Percentiles rank a stretch among this genome's conserved stretches.
phyloP scores from a whole-genome alignment of 75 land plant genomes.

The Cupressus sempervirens region DNA sequence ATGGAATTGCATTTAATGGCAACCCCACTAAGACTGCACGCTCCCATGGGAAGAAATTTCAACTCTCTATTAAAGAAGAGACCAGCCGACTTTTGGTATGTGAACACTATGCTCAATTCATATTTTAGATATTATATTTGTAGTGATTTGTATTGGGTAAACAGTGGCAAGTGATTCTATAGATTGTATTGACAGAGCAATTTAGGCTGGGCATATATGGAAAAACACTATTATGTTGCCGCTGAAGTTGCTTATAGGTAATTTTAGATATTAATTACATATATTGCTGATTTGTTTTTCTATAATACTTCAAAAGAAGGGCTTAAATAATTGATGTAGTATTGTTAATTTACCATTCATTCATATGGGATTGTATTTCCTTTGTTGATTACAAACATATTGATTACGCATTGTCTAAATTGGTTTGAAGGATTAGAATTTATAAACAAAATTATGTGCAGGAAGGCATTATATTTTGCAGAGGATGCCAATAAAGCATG shows the following conservation, averaged over 20 bases:
- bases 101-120: not conserved
- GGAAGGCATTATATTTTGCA: conserved; percentile 15
- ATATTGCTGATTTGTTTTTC: not conserved
- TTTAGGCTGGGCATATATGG: conserved; percentile 57
- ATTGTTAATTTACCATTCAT: too few relatives aligned
- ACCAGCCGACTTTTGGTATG: conserved; percentile 30
- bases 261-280: too few relatives aligned
- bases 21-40: conserved; percentile 57
- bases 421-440: not conserved
- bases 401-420: too few relatives aligned
- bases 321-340: too few relatives aligned
- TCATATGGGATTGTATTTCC: too few relatives aligned
- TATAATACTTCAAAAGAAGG: not conserved
- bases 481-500: conserved; percentile 21
- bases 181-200: conserved; percentile 28
- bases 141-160: not conserved
- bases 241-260: conserved; percentile 37
- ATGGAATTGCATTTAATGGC: conserved; percentile 55
- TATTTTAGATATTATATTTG: not conserved
- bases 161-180: not conserved
- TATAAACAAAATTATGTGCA: not conserved
- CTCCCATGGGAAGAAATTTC: conserved; percentile 57
- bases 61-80: conserved; percentile 38
- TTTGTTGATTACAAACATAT: too few relatives aligned
- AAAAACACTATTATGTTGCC: conserved; percentile 31